Conservation (phyloP, 2,329 filamentous ascomycete genomes). For the Alternaria metachromatica region DNA sequence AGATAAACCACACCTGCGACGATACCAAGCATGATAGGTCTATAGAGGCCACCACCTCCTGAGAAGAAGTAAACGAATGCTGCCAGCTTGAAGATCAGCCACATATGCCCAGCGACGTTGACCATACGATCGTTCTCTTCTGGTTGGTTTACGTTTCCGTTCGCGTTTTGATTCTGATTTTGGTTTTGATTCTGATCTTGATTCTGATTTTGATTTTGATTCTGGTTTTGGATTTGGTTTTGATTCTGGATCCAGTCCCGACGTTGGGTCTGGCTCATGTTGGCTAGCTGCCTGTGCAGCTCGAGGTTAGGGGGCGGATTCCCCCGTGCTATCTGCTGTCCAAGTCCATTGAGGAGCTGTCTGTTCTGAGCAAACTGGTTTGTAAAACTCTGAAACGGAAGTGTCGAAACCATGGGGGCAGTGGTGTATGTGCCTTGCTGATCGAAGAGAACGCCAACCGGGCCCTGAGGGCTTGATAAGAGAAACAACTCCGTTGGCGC, state of each 20-base stretch:
- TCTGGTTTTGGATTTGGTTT: conserved; percentile 19
- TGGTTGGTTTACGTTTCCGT: conserved; percentile 16
- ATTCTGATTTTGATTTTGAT: conserved; percentile 19
- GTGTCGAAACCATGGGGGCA: conserved; percentile 33
- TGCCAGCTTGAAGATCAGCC: conserved; percentile 65
- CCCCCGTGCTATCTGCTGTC: conserved; percentile 39
- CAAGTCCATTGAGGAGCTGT: conserved; percentile 39
- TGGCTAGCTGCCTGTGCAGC: conserved; percentile 26
- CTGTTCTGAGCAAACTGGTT: conserved; percentile 44
- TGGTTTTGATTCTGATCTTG: conserved; percentile 19
- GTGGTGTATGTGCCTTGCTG: conserved; percentile 45
- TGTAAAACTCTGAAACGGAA: conserved; percentile 41
- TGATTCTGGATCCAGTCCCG: conserved; percentile 21
- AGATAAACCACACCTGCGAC: conserved; percentile 52
- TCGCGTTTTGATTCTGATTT: conserved; percentile 11
- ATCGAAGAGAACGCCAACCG: conserved; percentile 46
- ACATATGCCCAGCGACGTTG: conserved; percentile 52
- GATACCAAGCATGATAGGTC: conserved; percentile 49
- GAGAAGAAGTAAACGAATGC: conserved; percentile 66
- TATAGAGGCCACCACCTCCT: conserved; percentile 52
- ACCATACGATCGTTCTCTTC: conserved; percentile 34
- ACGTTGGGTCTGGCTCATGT: conserved; percentile 21
- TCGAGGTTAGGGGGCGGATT: background rate
- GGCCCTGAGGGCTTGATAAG: conserved; percentile 46
- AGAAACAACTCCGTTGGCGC: conserved; percentile 42